phyloP scores from a whole-genome alignment of 2,329 filamentous ascomycete genomes.

The Diaporthe vaccinii region DNA sequence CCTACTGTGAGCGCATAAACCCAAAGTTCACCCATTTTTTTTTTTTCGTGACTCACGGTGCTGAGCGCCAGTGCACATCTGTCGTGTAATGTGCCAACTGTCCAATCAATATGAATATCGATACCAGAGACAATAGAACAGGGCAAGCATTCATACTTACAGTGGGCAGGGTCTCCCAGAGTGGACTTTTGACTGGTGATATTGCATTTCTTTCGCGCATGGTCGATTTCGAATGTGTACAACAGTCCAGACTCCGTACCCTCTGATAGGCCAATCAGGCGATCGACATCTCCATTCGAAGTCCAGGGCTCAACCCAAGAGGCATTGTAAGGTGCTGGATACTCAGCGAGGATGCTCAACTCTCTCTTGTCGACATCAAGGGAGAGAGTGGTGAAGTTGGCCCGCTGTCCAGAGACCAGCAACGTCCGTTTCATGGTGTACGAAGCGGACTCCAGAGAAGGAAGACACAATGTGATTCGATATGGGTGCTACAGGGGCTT shows the following conservation, averaged over 20 bases:
- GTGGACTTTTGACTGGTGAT: not conserved
- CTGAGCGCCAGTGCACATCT: slow-evolving; percentile 5
- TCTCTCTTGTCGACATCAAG: not conserved
- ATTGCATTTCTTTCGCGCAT: not conserved
- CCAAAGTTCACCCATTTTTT: not conserved
- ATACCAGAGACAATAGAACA: not conserved
- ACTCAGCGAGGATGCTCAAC: not conserved
- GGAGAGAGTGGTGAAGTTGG: not conserved
- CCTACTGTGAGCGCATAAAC: not conserved
- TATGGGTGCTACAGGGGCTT: not conserved
- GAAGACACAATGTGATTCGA: not conserved
- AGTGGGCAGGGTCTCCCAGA: not conserved
- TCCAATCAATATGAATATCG: not conserved
- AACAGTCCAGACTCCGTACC: not conserved
- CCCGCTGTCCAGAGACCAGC: slow-evolving; percentile 2
- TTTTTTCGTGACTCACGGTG: not conserved
- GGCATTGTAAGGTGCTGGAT: not conserved
- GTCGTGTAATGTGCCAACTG: not conserved
- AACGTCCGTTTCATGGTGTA: not conserved
- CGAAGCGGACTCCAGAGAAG: too few species aligned
- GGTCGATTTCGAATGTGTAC: slow-evolving; percentile 20
- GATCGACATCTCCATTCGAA: not conserved
- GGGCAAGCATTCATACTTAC: not conserved
- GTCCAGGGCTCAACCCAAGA: slow-evolving; percentile 8
- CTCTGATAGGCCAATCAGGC: not conserved